Evolutionary conservation across 805 yeast genomes (phyloP).

Genomic region (Pichia sporocuriosa): DNA sequence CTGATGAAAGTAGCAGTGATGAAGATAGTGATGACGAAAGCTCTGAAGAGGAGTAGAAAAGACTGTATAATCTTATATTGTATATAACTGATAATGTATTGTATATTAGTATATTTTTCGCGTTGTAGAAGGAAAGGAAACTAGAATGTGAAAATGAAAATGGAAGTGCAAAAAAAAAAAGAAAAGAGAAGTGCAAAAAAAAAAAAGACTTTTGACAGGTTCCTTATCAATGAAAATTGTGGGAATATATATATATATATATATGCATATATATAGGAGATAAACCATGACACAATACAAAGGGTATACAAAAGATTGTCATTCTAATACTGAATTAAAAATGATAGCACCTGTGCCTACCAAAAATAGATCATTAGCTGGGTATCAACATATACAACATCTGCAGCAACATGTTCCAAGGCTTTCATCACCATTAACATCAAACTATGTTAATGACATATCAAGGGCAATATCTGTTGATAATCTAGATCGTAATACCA

Average conservation of each 20-base stretch:
- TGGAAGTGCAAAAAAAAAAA: neutral
- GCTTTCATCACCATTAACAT: constrained; percentile 11
- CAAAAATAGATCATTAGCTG: neutral
- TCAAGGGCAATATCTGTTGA: too few relatives aligned
- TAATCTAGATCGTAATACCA: neutral
- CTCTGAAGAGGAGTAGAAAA: constrained; percentile 26
- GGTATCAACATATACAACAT: constrained; percentile 5
- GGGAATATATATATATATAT: neutral
- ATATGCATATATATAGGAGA: neutral
- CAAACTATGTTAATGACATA: too few relatives aligned
- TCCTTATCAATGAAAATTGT: neutral
- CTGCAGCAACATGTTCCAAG: constrained; percentile 7
- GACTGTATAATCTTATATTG: constrained; percentile 1
- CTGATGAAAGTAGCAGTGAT: constrained; percentile 28
- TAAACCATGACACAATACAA: neutral
- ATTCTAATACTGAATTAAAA: neutral
- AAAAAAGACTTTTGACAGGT: constrained; percentile 27
- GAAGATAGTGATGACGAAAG: constrained; percentile 43
- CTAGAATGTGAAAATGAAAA: neutral
- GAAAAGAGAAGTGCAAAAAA: constrained; percentile 11
- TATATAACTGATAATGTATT: constrained; percentile 10
- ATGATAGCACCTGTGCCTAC: constrained; percentile 3
- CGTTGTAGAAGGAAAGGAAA: too few relatives aligned
- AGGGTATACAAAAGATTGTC: too few relatives aligned
- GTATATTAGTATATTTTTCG: constrained; percentile 8